These are phyloP conservation scores for Saccharomyces hybrid DNA, from an alignment of 1,139 yeast species.

Conservation along the genomic window DNA sequence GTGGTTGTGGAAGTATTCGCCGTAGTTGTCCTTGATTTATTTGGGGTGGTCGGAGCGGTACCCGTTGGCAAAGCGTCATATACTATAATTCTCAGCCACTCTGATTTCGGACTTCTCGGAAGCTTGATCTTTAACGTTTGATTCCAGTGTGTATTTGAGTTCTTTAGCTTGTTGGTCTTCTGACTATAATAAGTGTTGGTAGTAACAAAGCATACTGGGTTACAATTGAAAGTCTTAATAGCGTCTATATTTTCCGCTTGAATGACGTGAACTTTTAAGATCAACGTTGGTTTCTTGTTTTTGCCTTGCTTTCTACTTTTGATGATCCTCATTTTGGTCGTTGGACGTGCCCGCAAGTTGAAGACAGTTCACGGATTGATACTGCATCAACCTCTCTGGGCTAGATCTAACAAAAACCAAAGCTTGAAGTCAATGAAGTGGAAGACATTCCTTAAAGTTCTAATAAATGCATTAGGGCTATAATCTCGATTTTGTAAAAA, in stretches of 20 bases:
- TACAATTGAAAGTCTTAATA: slow-evolving; percentile 24
- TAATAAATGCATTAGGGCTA: background rate
- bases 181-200: slow-evolving; percentile 23
- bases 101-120: slow-evolving; percentile 24
- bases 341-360: background rate
- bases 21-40: background rate
- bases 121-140: slow-evolving; percentile 24
- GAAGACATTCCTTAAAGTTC: background rate
- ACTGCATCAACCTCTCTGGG: background rate
- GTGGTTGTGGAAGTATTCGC: background rate
- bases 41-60: background rate
- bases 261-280: slow-evolving; percentile 20
- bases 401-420: background rate
- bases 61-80: slow-evolving; percentile 20
- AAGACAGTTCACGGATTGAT: background rate
- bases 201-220: slow-evolving; percentile 27
- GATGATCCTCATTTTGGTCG: slow-evolving; percentile 15
- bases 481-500: background rate
- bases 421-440: background rate
- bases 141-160: slow-evolving; percentile 23
- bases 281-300: slow-evolving; percentile 11
- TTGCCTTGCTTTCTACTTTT: slow-evolving; percentile 13
- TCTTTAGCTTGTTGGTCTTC: slow-evolving; percentile 19
- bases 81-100: slow-evolving; percentile 24
- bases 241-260: slow-evolving; percentile 20